Percentiles rank a stretch among this genome's conserved stretches.
phyloP scores from a whole-genome alignment of 805 yeast genomes.

The Pichia insulana region DNA sequence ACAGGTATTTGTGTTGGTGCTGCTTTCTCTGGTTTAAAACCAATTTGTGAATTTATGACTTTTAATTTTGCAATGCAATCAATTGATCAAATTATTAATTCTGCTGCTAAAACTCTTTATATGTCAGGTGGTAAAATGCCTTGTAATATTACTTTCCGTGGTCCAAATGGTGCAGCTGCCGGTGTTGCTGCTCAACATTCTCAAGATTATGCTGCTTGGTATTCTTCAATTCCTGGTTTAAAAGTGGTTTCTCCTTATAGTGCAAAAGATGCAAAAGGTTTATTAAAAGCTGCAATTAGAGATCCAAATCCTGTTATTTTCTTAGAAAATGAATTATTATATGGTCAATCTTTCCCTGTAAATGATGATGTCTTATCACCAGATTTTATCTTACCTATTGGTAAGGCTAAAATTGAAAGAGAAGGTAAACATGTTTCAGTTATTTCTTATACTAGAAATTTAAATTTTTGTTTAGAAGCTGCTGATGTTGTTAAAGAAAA shows the following conservation, averaged over 20 bases:
- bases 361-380: slow-evolving; percentile 82
- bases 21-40: slow-evolving; percentile 92
- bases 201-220: slow-evolving; percentile 96
- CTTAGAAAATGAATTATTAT: slow-evolving; percentile 90
- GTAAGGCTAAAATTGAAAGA: slow-evolving; percentile 90
- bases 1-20: slow-evolving; percentile 94
- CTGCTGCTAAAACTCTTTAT: slow-evolving; percentile 97
- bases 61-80: slow-evolving; percentile 99
- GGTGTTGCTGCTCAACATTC: slow-evolving; percentile 99
- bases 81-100: slow-evolving; percentile 95
- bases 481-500: slow-evolving; percentile 80
- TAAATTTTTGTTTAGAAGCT: slow-evolving; percentile 77
- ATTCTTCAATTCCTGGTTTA: slow-evolving; percentile 95
- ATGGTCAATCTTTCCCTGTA: slow-evolving; percentile 86
- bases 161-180: slow-evolving; percentile 99
- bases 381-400: slow-evolving; percentile 88
- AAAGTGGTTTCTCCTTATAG: slow-evolving; percentile 94
- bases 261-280: slow-evolving; percentile 93
- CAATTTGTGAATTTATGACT: slow-evolving; percentile 97
- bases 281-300: slow-evolving; percentile 91
- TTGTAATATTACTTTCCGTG: slow-evolving; percentile 95
- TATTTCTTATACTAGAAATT: slow-evolving; percentile 89
- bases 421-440: slow-evolving; percentile 87
- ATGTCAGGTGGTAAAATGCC: slow-evolving; percentile 99
- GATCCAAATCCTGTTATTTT: slow-evolving; percentile 98